These are phyloP conservation scores for Pelargonium citronellum DNA, from an alignment of 441 rosid genomes.

Conservation along the genomic window DNA sequence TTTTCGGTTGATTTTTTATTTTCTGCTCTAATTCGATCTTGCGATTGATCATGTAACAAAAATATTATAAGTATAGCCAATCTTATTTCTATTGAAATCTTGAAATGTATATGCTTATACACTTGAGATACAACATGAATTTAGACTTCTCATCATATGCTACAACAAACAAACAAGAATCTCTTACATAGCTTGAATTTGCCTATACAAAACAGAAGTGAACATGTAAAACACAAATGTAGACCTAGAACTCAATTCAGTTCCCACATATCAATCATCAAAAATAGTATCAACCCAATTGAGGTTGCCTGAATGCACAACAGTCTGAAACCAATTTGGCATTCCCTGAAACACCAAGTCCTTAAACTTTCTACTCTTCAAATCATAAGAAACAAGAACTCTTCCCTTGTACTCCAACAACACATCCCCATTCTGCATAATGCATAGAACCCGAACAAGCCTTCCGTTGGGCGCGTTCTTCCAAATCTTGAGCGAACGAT, in stretches of 20 bases:
- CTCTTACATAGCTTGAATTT: no score
- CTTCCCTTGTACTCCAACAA: conserved; percentile 26
- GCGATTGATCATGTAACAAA: no score
- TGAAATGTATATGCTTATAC: no score
- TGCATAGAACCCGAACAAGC: conserved; percentile 46
- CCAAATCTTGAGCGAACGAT: conserved; percentile 40
- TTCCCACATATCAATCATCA: neutral
- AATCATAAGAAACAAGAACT: conserved; percentile 23
- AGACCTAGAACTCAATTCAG: neutral
- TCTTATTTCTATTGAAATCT: no score
- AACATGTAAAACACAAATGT: neutral
- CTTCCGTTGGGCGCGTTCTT: conserved; percentile 40
- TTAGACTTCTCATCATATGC: no score
- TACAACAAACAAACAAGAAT: no score
- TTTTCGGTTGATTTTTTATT: no score
- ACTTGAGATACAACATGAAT: no score
- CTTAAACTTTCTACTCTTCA: conserved; percentile 31
- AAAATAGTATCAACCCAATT: conserved; percentile 38
- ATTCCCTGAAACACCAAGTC: conserved; percentile 47
- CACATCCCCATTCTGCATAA: conserved; percentile 22
- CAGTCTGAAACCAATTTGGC: conserved; percentile 73
- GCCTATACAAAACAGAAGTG: neutral
- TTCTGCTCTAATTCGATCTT: no score
- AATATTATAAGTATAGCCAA: no score
- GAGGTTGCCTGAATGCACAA: conserved; percentile 60